Base-by-base conservation (phyloP, 2,329 filamentous ascomycete genomes). In the Sarocladium strictum region DNA sequence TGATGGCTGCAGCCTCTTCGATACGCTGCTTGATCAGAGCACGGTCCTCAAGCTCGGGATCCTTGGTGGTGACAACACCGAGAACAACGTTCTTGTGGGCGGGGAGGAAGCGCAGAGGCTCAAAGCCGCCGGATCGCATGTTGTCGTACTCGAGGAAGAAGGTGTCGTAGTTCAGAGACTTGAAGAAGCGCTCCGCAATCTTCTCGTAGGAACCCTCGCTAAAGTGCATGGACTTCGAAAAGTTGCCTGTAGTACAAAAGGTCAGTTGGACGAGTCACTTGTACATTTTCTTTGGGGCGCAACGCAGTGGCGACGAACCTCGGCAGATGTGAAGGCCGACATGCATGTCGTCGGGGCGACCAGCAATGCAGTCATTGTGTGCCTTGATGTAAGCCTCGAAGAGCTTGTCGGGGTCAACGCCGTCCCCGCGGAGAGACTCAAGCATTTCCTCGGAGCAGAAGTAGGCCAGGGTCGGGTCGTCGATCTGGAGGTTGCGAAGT, bases 361-460 rank as follows among this genome's bases (percentile, higher is more conserved):
- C 74, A 26, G 74, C 71, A 61, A 89, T 77, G 65, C 81, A 85
- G 65, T 86, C 83, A 64, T 90, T 90, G 75, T 90, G 89, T 61
- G 87, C 80, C 66, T 81, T 79, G 67, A 90, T 80, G 65, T 90
- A 90, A 29, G 80, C 76, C 61, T 86, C 81, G 52, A 90, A 78
- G 59, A 89, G 78, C 58, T 81, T 79, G 35, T 87, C 83, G 12
- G 84, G 76, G 17, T 83, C 76, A 41, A 78, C 72, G 60, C 86
- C 85, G 21, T 77, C 76, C 55, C 78, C 74, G 71, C 76, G 63
- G 55, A 74, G 82, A 26, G 81, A 81, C 54, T 75, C 70, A 15
- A 84, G 71, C 81, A 87, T 87, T 58, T 82, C 81, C 35, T 86
- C 80, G 3, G 81, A 85, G 71, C 85, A 88, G 67, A 88, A 88